phyloP scores from a whole-genome alignment of 2,329 filamentous ascomycete genomes.

The Sporothrix brunneoviolacea region DNA sequence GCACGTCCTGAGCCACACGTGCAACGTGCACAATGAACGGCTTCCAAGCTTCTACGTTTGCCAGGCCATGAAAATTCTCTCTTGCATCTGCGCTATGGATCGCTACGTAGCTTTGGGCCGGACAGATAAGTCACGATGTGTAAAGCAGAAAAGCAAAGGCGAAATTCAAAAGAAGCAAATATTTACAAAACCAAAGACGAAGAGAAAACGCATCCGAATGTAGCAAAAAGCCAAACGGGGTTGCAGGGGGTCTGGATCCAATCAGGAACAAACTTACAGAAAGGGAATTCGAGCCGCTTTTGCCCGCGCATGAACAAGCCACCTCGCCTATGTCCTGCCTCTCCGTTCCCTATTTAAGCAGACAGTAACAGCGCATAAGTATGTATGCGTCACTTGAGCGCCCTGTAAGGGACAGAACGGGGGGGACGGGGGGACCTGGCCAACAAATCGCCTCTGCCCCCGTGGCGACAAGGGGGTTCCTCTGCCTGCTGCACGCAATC shows the following conservation, averaged over 20 bases:
- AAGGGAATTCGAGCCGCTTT: background rate
- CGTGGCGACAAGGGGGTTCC: no score
- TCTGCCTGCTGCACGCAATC: no score
- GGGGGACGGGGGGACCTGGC: background rate
- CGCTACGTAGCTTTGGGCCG: no score
- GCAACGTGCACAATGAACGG: background rate
- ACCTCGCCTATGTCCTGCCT: background rate
- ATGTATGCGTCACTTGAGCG: background rate
- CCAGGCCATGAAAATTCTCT: background rate
- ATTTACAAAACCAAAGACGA: no score
- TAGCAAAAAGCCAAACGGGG: no score
- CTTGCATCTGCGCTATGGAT: background rate
- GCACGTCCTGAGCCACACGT: background rate
- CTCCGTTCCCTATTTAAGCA: background rate
- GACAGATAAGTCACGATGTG: no score
- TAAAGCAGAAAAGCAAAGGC: no score
- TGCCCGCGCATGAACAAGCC: background rate
- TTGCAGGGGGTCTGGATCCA: background rate
- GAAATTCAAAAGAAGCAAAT: no score
- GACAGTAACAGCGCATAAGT: conserved; percentile 3
- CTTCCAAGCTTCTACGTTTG: no score
- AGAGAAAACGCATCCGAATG: no score
- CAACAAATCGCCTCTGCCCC: no score
- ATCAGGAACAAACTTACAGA: background rate
- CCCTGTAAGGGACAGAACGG: background rate